Percentiles rank a stretch among this genome's conserved stretches.
Conservation (phyloP, 208 protist genomes). For the Acanthamoeba castellanii region DNA sequence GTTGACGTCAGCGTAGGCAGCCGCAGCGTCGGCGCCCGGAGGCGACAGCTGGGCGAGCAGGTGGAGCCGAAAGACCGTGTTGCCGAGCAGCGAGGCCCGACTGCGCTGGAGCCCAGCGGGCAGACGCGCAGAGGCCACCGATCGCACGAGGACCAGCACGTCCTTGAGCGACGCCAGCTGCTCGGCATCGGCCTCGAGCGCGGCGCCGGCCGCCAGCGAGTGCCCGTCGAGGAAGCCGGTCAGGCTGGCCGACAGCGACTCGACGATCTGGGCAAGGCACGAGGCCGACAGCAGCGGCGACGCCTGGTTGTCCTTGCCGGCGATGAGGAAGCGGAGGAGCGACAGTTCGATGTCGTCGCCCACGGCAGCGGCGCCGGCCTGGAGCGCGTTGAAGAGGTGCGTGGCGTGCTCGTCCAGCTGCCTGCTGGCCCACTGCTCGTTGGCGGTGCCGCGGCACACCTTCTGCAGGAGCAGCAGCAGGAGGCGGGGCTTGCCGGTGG, state of each 20-base stretch:
- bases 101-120: not conserved
- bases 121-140: not conserved
- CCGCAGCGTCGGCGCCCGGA: not conserved
- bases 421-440: slow-evolving; percentile 3
- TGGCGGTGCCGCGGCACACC: not conserved
- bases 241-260: not conserved
- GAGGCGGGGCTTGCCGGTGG: not conserved
- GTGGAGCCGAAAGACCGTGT: slow-evolving; percentile 44
- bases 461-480: slow-evolving; percentile 23
- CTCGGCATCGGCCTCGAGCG: not conserved
- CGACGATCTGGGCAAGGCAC: slow-evolving; percentile 3
- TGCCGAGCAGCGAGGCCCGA: slow-evolving; percentile 38
- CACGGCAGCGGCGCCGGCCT: slow-evolving; percentile 9
- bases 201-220: not conserved
- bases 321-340: slow-evolving; percentile 63
- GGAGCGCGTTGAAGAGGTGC: slow-evolving; percentile 34
- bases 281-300: slow-evolving; percentile 5
- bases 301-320: slow-evolving; percentile 28
- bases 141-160: not conserved
- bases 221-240: not conserved
- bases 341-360: not conserved
- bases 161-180: not conserved
- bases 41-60: not conserved
- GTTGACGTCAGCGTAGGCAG: not conserved
- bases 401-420: slow-evolving; percentile 56